Evolutionary conservation across 2,329 filamentous ascomycete genomes (phyloP).

Genomic region (Trichoderma aggressivum): DNA sequence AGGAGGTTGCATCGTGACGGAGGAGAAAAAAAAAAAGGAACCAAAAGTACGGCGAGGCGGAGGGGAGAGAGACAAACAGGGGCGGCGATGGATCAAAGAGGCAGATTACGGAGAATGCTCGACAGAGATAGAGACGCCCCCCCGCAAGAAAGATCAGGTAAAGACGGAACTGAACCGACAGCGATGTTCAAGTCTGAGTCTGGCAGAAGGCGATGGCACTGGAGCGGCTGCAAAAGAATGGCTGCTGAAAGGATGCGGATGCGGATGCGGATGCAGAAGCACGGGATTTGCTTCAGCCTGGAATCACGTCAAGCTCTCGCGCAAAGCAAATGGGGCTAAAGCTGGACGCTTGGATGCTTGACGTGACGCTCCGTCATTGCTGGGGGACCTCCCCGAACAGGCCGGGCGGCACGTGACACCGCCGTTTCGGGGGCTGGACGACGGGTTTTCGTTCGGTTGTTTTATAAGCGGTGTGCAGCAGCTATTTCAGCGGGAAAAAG

Average conservation of each 20-base stretch:
- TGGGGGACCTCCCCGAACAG: slow-evolving; percentile 20
- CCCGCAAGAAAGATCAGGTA: neutral
- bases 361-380: slow-evolving; percentile 32
- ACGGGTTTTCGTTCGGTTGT: neutral
- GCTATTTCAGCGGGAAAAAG: neutral
- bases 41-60: neutral
- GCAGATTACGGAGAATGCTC: neutral
- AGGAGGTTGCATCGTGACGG: slow-evolving; percentile 39
- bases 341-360: slow-evolving; percentile 4
- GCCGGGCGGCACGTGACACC: slow-evolving; percentile 30
- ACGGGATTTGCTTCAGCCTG: slow-evolving; percentile 16
- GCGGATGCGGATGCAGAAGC: neutral
- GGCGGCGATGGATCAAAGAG: neutral
- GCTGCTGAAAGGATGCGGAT: neutral
- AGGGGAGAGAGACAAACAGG: neutral
- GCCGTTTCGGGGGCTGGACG: neutral
- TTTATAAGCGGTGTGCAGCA: neutral
- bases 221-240: slow-evolving; percentile 14
- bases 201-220: neutral
- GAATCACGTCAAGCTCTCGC: slow-evolving; percentile 32
- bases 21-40: no score
- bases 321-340: slow-evolving; percentile 3
- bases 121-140: neutral
- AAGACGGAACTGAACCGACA: neutral
- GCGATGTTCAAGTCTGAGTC: neutral